These are phyloP conservation scores for Boletellus emodensis DNA, from an alignment of 768 basidiomycete genomes.

Conservation along the genomic window DNA sequence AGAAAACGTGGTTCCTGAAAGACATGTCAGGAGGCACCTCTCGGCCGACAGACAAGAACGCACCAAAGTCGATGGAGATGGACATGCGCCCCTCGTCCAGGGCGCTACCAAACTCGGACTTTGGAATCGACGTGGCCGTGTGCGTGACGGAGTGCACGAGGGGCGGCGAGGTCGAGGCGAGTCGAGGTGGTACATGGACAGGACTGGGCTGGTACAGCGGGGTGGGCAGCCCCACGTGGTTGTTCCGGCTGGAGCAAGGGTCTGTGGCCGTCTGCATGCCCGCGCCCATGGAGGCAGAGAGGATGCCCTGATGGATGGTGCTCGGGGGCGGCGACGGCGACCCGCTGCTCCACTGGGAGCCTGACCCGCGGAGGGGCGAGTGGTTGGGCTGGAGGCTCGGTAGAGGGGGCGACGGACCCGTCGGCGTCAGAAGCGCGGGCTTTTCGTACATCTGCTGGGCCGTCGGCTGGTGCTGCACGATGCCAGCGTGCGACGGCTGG, in stretches of 20 bases:
- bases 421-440: slow-evolving; percentile 38
- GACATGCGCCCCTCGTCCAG: slow-evolving; percentile 76
- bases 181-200: slow-evolving; percentile 18
- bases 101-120: slow-evolving; percentile 18
- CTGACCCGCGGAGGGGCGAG: slow-evolving; percentile 22
- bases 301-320: slow-evolving; percentile 3
- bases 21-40: background rate
- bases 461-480: slow-evolving; percentile 53
- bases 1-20: slow-evolving; percentile 78
- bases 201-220: slow-evolving; percentile 30
- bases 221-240: background rate
- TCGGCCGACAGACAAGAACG: slow-evolving; percentile 13
- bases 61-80: slow-evolving; percentile 80
- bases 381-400: slow-evolving; percentile 28
- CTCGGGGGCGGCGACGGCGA: slow-evolving; percentile 35
- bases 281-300: background rate
- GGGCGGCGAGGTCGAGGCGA: slow-evolving; percentile 23
- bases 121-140: slow-evolving; percentile 4
- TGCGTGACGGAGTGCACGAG: slow-evolving; percentile 3
- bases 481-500: slow-evolving; percentile 25
- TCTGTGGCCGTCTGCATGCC: background rate
- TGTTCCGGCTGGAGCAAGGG: background rate
- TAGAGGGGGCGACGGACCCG: slow-evolving; percentile 42
- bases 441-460: slow-evolving; percentile 39
- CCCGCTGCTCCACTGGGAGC: slow-evolving; percentile 20